Evolutionary conservation across 306 rosid species (phyloP).

Genomic region (Sesbania bispinosa): DNA sequence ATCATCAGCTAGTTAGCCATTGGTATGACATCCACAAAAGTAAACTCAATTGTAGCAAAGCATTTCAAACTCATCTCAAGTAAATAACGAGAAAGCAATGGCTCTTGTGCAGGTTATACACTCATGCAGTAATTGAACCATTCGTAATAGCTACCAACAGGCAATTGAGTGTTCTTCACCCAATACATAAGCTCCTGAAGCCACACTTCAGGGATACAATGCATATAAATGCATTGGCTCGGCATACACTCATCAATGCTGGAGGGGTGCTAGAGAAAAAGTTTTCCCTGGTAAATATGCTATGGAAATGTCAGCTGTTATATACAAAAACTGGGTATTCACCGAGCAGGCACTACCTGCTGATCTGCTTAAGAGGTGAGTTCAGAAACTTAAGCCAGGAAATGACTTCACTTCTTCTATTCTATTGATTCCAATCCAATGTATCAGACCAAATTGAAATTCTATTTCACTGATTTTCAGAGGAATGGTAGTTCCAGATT

Average conservation of each 20-base stretch:
- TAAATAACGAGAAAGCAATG: not conserved
- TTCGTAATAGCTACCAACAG: slow-evolving; percentile 81
- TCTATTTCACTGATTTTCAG: slow-evolving; percentile 38
- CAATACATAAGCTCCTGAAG: slow-evolving; percentile 75
- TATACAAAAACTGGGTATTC: slow-evolving; percentile 79
- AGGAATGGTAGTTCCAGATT: slow-evolving; percentile 71
- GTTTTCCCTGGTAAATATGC: slow-evolving; percentile 82
- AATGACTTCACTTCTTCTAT: no score
- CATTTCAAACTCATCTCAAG: not conserved
- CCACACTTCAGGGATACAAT: slow-evolving; percentile 90
- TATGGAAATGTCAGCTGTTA: slow-evolving; percentile 72
- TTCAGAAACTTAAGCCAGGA: not conserved
- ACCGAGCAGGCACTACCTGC: slow-evolving; percentile 76
- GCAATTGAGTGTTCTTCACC: slow-evolving; percentile 79
- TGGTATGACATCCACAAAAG: slow-evolving; percentile 50
- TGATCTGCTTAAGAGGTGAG: slow-evolving; percentile 77
- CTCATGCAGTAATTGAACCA: slow-evolving; percentile 96
- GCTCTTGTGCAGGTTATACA: slow-evolving; percentile 61
- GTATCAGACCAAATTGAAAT: not conserved
- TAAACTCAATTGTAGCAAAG: not conserved
- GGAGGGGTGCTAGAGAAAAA: slow-evolving; percentile 80
- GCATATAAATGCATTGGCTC: slow-evolving; percentile 85
- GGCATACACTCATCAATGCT: slow-evolving; percentile 88
- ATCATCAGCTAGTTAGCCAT: slow-evolving; percentile 91
- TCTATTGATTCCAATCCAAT: not conserved